These are phyloP conservation scores for Geotrichum phurueaensis DNA, from an alignment of 1,139 yeast species.

Conservation along the genomic window DNA sequence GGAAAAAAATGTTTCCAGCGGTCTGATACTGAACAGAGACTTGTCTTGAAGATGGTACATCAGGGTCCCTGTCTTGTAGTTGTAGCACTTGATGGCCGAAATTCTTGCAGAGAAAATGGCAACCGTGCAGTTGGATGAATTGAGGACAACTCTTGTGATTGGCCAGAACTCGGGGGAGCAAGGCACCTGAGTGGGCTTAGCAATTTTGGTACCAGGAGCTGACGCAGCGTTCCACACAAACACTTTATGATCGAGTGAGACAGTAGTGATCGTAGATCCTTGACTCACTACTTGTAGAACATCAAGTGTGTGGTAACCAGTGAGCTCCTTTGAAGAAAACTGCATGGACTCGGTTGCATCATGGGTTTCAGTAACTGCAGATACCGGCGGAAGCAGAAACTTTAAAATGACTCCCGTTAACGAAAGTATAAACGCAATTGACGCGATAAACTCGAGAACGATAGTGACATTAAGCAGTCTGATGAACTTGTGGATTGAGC, in stretches of 20 bases:
- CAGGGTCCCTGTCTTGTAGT: slow-evolving; percentile 17
- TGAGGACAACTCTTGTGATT: slow-evolving; percentile 52
- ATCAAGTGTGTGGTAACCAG: slow-evolving; percentile 56
- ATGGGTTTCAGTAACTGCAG: slow-evolving; percentile 17
- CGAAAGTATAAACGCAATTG: slow-evolving; percentile 41
- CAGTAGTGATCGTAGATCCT: slow-evolving; percentile 56
- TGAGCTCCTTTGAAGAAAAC: slow-evolving; percentile 48
- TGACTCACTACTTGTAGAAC: slow-evolving; percentile 50
- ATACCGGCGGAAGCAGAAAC: slow-evolving; percentile 25
- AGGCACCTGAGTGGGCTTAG: slow-evolving; percentile 41
- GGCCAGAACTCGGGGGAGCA: slow-evolving; percentile 56
- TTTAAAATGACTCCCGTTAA: slow-evolving; percentile 38
- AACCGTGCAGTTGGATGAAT: slow-evolving; percentile 54
- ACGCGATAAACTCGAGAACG: slow-evolving; percentile 42
- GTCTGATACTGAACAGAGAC: slow-evolving; percentile 12
- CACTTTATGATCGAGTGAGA: slow-evolving; percentile 67
- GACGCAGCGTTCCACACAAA: slow-evolving; percentile 68
- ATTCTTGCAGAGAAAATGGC: slow-evolving; percentile 45
- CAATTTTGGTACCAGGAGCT: slow-evolving; percentile 5
- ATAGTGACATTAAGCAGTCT: slow-evolving; percentile 24
- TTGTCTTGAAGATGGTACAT: slow-evolving; percentile 17
- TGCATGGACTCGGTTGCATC: slow-evolving; percentile 19
- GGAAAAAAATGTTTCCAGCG: slow-evolving; percentile 23
- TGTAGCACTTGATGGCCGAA: slow-evolving; percentile 21
- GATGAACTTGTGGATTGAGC: slow-evolving; percentile 14